These are phyloP conservation scores for Pleurotus cornucopiae DNA, from an alignment of 768 basidiomycete species.

Conservation along the genomic window DNA sequence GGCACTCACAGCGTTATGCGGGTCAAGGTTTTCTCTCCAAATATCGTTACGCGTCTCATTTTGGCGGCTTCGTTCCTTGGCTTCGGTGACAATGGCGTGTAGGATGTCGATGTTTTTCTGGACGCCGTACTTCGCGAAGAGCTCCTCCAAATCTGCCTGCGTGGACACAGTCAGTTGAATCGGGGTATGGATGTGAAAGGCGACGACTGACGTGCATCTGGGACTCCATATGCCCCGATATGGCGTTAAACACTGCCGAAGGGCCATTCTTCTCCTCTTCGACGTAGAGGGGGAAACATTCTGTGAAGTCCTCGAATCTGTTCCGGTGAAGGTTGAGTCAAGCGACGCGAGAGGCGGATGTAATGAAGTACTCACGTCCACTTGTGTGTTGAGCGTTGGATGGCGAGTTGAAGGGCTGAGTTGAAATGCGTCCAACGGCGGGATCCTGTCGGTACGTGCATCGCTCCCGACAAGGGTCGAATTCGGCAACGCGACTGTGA, in stretches of 20 bases:
- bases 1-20: constrained; percentile 58
- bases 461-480: constrained; percentile 15
- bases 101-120: constrained; percentile 68
- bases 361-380: constrained; percentile 44
- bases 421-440: constrained; percentile 55
- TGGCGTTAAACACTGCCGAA: constrained; percentile 55
- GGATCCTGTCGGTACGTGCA: constrained; percentile 45
- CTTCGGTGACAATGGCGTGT: constrained; percentile 67
- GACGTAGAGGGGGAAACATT: constrained; percentile 64
- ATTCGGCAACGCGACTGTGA: background rate
- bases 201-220: constrained; percentile 2
- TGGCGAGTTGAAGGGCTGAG: constrained; percentile 51
- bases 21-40: constrained; percentile 64
- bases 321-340: too few relatives aligned
- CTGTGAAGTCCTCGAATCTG: constrained; percentile 55
- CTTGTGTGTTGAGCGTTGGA: constrained; percentile 51
- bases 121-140: constrained; percentile 67
- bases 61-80: constrained; percentile 49
- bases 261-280: constrained; percentile 64
- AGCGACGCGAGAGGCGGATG: background rate
- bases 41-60: constrained; percentile 46
- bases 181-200: constrained; percentile 7
- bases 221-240: constrained; percentile 65
- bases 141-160: constrained; percentile 61
- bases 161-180: background rate